phyloP scores from a whole-genome alignment of 1,284 basidiomycete genomes.

The Cutaneotrichosporon spelunceum region DNA sequence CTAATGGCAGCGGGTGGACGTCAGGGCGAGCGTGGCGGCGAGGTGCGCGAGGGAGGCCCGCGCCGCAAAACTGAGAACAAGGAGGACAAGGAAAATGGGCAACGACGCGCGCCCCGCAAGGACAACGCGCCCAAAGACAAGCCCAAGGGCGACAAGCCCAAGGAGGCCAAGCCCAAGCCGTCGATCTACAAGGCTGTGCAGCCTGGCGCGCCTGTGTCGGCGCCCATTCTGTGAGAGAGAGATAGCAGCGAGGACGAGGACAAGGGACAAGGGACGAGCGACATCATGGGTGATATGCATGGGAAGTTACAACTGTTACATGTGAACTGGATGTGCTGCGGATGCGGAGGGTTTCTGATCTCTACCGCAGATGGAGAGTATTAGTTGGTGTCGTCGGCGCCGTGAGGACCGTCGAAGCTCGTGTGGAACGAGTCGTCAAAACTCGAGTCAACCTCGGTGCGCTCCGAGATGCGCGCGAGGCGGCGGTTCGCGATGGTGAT shows the following conservation, averaged over 20 bases:
- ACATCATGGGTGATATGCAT: neutral
- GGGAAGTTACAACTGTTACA: constrained; percentile 1
- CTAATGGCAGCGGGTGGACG: constrained; percentile 16
- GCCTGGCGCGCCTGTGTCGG: constrained; percentile 17
- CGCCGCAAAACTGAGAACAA: constrained; percentile 4
- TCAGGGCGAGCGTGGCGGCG: constrained; percentile 3
- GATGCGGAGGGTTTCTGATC: neutral
- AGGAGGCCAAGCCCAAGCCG: constrained; percentile 24
- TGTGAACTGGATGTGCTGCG: neutral
- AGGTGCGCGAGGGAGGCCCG: neutral
- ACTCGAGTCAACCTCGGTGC: constrained; percentile 1
- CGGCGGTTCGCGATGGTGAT: neutral
- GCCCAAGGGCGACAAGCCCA: constrained; percentile 12
- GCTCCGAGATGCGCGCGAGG: constrained; percentile 10
- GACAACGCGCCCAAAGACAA: constrained; percentile 2
- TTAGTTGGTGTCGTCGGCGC: neutral
- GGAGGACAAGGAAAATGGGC: neutral
- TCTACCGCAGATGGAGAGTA: neutral
- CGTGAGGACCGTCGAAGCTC: neutral
- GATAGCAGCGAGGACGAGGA: neutral
- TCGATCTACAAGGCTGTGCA: constrained; percentile 32
- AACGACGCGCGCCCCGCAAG: neutral
- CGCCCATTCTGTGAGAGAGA: constrained; percentile 19
- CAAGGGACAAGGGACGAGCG: neutral
- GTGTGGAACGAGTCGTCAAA: neutral